Percentiles rank a stretch among this genome's conserved stretches.
phyloP scores from a whole-genome alignment of 2,329 filamentous ascomycete species.

The Fonsecaea monophora region DNA sequence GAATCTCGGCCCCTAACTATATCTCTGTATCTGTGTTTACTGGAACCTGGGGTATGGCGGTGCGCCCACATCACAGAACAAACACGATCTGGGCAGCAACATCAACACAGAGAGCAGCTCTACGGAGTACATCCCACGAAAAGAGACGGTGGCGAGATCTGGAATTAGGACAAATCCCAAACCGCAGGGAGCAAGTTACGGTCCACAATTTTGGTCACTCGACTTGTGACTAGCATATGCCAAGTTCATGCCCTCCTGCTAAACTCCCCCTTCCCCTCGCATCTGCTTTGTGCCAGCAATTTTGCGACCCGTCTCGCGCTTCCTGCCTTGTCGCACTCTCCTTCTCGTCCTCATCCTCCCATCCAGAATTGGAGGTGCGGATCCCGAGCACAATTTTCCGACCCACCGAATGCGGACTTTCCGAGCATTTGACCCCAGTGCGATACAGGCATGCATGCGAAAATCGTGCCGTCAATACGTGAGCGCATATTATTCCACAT shows the following conservation, averaged over 20 bases:
- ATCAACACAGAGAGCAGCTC: not conserved
- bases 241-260: not conserved
- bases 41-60: not conserved
- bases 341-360: not conserved
- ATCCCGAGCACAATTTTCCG: not conserved
- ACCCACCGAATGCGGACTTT: not conserved
- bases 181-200: not conserved
- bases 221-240: not conserved
- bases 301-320: not conserved
- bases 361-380: not conserved
- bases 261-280: not conserved
- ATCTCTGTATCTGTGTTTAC: not conserved
- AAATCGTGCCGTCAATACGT: not conserved
- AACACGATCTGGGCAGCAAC: not conserved
- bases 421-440: not conserved
- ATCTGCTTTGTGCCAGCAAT: not conserved
- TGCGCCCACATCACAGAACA: not conserved
- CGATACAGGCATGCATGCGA: not conserved
- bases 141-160: not conserved
- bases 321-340: not conserved
- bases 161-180: not conserved
- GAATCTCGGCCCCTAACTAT: slow-evolving; percentile 4
- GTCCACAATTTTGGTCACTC: slow-evolving; percentile 2
- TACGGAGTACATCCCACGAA: not conserved
- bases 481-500: not conserved